Evolutionary conservation across 148 eudicot genomes (phyloP).

Genomic region (Diospyros kaki): DNA sequence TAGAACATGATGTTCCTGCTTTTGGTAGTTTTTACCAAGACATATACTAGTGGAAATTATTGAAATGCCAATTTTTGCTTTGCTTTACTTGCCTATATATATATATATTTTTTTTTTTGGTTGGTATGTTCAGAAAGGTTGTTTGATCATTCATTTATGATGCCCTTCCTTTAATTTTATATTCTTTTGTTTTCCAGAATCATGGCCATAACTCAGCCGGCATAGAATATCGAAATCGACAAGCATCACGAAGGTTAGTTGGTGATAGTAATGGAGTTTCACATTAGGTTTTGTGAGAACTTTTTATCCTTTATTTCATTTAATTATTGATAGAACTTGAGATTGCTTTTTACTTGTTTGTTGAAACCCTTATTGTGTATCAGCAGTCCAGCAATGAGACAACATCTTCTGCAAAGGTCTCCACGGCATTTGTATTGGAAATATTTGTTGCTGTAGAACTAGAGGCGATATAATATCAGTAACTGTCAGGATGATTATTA

Average conservation of each 20-base stretch:
- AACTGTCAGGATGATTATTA: too few species aligned
- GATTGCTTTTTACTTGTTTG: too few species aligned
- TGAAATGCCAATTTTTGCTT: background rate
- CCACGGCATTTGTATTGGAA: too few species aligned
- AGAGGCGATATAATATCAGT: too few species aligned
- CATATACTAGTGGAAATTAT: background rate
- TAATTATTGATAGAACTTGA: background rate
- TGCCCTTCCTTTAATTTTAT: background rate
- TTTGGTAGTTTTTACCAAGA: background rate
- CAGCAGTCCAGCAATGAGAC: too few species aligned
- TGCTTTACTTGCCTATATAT: background rate
- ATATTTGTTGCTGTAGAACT: too few species aligned
- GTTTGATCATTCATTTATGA: background rate
- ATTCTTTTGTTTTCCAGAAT: conserved; percentile 23
- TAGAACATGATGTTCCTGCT: background rate
- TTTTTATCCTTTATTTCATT: background rate
- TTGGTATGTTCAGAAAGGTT: background rate
- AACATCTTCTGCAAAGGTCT: too few species aligned
- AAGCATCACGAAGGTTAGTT: conserved; percentile 38
- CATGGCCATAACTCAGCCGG: conserved; percentile 25
- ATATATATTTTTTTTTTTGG: background rate
- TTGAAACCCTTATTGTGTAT: too few species aligned
- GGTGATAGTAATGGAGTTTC: background rate
- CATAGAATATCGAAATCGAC: conserved; percentile 22
- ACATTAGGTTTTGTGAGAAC: background rate